Evolutionary conservation across 2,329 filamentous ascomycete genomes (phyloP), one percentile per base, ranked within the genome.

Genomic region (Didymella lethalis): DNA sequence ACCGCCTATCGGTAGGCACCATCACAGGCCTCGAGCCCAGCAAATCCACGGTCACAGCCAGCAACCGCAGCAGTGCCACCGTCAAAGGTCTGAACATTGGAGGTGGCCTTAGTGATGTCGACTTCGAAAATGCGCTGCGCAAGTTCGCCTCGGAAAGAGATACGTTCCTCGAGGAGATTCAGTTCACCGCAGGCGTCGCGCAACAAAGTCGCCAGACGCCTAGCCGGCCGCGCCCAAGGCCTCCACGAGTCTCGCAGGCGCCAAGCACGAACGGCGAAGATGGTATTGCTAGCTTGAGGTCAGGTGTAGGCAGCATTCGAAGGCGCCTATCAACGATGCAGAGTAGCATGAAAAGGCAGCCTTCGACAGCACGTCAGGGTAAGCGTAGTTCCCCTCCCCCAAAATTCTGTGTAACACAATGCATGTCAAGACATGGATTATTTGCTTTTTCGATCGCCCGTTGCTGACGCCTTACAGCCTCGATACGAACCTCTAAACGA

Each of bases 81-180:
- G 87, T 89, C 70, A 85, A 83, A 66, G 80, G 76, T 48, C 54
- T 80, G 23, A 77, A 77, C 55, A 48, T 75, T 55, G 79, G 77
- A 54, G 77, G 72, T 4, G 78, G 75, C 14, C 77, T 87, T 29
- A 86, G 80, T 57, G 92, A 96, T 73, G 92, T 91, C 71, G 95
- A 98, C 77, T 99, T 99, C 71, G 95, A 98, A 75, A 89, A 91
- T 72, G 94, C 95, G 26, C 83, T 99, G 66, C 82, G 93, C 71
- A 98, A 97, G 79, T 99, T 99, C 76, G 93, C 95, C 45, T 90
- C 89, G n/a, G 94, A 98, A 80, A 85, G 95, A 64, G 95, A 99
- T 70, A 90, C 89, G 60, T 99, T 99, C 71, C 82, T 98, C 51
- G 92, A 96, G 64, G 95, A 99, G 75, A 85, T 98, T 53, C 92